Base-by-base conservation (phyloP, 2,329 filamentous ascomycete species). In the Hymenoscyphus scutula region DNA sequence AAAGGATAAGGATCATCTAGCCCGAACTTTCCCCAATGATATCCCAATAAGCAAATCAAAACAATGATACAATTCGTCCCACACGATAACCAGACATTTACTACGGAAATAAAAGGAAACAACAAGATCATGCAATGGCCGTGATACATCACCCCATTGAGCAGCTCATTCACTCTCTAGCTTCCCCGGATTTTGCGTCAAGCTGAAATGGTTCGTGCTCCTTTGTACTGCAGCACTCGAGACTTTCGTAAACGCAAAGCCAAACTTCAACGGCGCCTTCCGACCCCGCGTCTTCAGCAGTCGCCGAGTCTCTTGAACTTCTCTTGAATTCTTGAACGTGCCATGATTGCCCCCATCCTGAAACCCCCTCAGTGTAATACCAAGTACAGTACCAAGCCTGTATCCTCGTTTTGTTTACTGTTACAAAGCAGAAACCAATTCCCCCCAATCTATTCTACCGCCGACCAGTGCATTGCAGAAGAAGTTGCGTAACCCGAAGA, bases 71-170 rank as follows among this genome's bases (percentile, higher is more conserved):
- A 23, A 48, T 45, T 45, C n/a, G 38, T 19, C n/a, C 38, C n/a
- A 45, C n/a, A 45, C 38, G n/a, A 45, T 45, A 45, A 45, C 38
- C 38, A 45, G 38, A 17, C 45, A 25, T 17, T 2, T n/a, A 15
- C 6, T 41, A 41, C 3, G 13, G 34, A 10, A 37, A 5, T 5
- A 51, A 13, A 23, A 19, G 6, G 3, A 48, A 10, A 48, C n/a
- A 48, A 32, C 23, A 59, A 56, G 13, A 54, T 64, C 53, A 56
- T 56, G 37, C 62, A 64, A 57, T 48, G 58, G 59, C 62, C 58
- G 56, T 58, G 55, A 59, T 59, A 51, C 29, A 60, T 64, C 64
- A 63, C 55, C 57, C 58, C 62, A 64, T 57, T 17, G 34, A 57
- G 55, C 34, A 56, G 45, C 23, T 27, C 45, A 51, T 51, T 51